Evolutionary conservation across 768 basidiomycete species (phyloP), one percentile per base, ranked within the genome.

Genomic region (Auriscalpium orientale): DNA sequence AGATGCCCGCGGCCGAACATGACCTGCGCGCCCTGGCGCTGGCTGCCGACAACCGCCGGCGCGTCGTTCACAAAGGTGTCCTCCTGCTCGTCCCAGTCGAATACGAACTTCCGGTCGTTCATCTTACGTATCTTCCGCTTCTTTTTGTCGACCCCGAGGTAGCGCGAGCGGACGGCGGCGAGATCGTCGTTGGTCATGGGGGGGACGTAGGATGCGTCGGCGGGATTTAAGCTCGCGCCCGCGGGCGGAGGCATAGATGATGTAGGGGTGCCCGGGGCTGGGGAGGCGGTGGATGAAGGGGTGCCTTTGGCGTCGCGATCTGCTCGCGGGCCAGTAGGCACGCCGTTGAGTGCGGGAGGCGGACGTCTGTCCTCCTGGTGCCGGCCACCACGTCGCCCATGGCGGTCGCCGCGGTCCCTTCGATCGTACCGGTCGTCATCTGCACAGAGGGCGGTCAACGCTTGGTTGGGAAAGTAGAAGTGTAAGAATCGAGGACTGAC

Each of bases 51-150:
- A 7, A 84, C 84, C 13, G 81, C 76, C n/a, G 86, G 85, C 15
- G 87, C 82, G 65, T 90, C 89, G 34, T 80, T 83, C 8, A 82
- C 75, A 65, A 89, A 86, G 13, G 97, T 99, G 69, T 99, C 97
- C 65, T 99, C 97, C 68, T 88, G 89, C 49, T 85, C 85, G 66
- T 95, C 94, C 97, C 97, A 99, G 69, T 98, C 97, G 66, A 99
- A 99, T n/a, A 95, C 91, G 67, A 98, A 93, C 72, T 95, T 95
- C 71, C 92, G 85, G 70, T 95, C 93, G 66, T 89, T 91, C 82
- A 90, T 92, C 73, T 94, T 95, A 54, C 92, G 85, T 63, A 92
- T 89, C 71, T 91, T 93, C 43, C 91, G 87, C 74, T 94, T 95
- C 79, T 95, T 94, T 71, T 85, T 91, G 70, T 90, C 88, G 18